Base-by-base conservation (phyloP, 208 protist species). In the Trypanosoma platydactyli region DNA sequence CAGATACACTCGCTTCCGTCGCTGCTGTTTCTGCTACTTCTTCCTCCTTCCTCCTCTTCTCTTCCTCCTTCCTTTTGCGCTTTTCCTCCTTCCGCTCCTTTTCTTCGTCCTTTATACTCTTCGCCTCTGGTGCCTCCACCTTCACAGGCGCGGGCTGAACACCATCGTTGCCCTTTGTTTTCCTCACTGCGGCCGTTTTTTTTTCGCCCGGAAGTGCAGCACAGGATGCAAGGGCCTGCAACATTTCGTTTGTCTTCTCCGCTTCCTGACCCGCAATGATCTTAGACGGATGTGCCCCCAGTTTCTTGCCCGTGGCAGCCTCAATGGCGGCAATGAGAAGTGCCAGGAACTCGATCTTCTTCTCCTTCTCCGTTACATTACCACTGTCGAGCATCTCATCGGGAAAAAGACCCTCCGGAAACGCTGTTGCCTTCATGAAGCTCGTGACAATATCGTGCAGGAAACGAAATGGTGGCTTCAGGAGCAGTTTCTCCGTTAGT, bases 401-500 rank as follows among this genome's bases (percentile, higher is more conserved):
- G 7, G 73, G 4, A 73, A 78, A 88, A 46, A 89, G 79, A 15
- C 74, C 81, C 13, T 88, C 76, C 12, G 89, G 89, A 62, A 95
- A 97, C n/a, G 71, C 73, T 24, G 73, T 87, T 20, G 84, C 40
- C 52, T 80, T 80, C 5, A 88, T 66, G 27, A 94, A 80, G 46
- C 63, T 76, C 44, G 81, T 88, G 20, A 94, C 84, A 46, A 96
- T 82, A 68, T 97, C 93, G 66, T 95, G 88, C 13, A 97, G 54
- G 74, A 94, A 97, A 38, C 89, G 86, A 66, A 97, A 97, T 0
- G 93, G 93, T 5, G 93, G 93, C 27, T 79, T 80, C 41, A 66
- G 66, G 24, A 97, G 86, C 6, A 93, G 84, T 65, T 97, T 97
- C 29, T 97, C 93, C 27, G 87, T 85, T 16, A 97, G 79, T 71